These are phyloP conservation scores for Fusarium sp. DNA, from an alignment of 2,329 filamentous ascomycete species.

Conservation along the genomic window DNA sequence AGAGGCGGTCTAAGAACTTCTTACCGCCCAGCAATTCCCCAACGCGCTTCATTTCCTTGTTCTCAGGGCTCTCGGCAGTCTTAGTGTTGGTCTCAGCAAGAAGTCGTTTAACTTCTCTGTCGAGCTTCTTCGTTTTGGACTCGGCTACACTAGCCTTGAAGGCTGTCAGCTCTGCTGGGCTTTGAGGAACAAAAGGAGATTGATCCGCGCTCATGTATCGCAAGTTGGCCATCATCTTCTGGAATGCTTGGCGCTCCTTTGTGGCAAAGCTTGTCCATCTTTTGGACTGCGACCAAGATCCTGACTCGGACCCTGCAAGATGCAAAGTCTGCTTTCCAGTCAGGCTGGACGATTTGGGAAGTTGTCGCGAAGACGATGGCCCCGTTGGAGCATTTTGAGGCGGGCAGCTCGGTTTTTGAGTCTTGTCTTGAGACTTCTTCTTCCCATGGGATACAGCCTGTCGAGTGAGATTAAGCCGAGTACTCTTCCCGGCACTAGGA, in stretches of 20 bases:
- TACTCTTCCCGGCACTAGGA: not conserved
- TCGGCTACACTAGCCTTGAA: constrained; percentile 49
- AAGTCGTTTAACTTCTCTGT: constrained; percentile 39
- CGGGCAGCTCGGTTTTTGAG: not conserved
- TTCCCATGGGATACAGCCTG: not conserved
- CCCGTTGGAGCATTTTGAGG: constrained; percentile 26
- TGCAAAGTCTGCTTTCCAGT: constrained; percentile 11
- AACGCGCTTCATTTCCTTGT: constrained; percentile 7
- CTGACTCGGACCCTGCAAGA: constrained; percentile 31
- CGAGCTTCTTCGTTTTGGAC: constrained; percentile 40
- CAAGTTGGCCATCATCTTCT: constrained; percentile 52
- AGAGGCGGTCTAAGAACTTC: constrained; percentile 45
- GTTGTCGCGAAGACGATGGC: constrained; percentile 19
- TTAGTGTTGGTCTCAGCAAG: constrained; percentile 35
- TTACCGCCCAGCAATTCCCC: constrained; percentile 46
- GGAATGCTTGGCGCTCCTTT: constrained; percentile 49
- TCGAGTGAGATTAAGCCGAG: constrained; percentile 3
- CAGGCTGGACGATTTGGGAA: constrained; percentile 16
- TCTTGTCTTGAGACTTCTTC: not conserved
- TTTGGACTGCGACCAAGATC: constrained; percentile 54
- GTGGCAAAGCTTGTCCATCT: constrained; percentile 53
- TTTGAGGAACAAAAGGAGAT: constrained; percentile 54
- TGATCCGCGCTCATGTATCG: constrained; percentile 51
- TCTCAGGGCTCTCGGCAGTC: constrained; percentile 16
- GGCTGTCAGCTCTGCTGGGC: constrained; percentile 49